Evolutionary conservation across 495 filamentous ascomycete species (phyloP).

Genomic region (Aspergillus baeticus): DNA sequence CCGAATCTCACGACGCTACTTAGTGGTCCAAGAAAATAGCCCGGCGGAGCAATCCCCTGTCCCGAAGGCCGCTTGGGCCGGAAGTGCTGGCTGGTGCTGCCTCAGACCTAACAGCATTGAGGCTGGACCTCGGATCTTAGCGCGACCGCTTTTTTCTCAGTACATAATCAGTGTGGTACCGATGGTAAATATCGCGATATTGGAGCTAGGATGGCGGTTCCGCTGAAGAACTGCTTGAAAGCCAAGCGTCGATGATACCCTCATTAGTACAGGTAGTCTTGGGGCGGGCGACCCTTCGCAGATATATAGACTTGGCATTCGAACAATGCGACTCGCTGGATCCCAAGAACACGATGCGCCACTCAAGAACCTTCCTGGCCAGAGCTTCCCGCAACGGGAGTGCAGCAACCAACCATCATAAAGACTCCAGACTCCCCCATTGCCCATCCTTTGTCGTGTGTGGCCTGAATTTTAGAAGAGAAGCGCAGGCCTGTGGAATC

Average conservation of each 20-base stretch:
- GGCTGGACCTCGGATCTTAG: too few relatives aligned
- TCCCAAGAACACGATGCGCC: conserved; percentile 26
- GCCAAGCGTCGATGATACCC: not conserved
- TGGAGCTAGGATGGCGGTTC: too few relatives aligned
- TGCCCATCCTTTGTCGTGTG: not conserved
- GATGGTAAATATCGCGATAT: too few relatives aligned
- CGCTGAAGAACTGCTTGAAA: not conserved
- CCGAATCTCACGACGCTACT: too few relatives aligned
- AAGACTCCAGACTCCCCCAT: not conserved
- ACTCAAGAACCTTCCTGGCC: conserved; percentile 26
- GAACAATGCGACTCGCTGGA: conserved; percentile 16
- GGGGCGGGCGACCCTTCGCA: not conserved
- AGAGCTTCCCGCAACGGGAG: not conserved
- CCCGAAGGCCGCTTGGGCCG: too few relatives aligned
- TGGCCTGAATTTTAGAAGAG: not conserved
- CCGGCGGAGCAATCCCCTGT: too few relatives aligned
- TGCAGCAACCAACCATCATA: not conserved
- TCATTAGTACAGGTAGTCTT: not conserved
- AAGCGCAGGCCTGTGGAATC: not conserved
- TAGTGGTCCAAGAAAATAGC: too few relatives aligned
- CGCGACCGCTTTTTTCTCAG: too few relatives aligned
- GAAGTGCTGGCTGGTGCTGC: too few relatives aligned
- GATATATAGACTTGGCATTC: conserved; percentile 23
- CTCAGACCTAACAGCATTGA: too few relatives aligned
- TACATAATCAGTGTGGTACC: too few relatives aligned